Evolutionary conservation across 164 flowering plant genomes (phyloP).

Genomic region (Dillenia turbinata): DNA sequence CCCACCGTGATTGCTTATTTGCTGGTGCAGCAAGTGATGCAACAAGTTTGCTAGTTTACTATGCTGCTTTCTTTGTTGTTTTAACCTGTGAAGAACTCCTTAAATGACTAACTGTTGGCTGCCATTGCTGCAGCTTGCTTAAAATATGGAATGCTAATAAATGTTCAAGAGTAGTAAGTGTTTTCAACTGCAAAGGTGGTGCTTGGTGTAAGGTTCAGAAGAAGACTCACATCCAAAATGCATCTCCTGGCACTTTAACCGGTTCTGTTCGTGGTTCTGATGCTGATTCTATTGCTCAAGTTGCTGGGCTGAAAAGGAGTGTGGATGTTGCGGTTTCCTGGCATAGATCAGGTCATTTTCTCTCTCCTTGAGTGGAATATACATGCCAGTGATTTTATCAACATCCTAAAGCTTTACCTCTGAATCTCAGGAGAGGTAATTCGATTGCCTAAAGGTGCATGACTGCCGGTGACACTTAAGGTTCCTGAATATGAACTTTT

Average conservation of each 20-base stretch:
- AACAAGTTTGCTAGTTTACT: constrained; percentile 34
- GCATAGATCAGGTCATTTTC: constrained; percentile 45
- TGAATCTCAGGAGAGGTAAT: constrained; percentile 56
- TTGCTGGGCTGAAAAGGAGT: constrained; percentile 68
- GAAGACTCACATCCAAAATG: constrained; percentile 82
- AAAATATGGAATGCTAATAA: constrained; percentile 92
- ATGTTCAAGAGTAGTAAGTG: constrained; percentile 85
- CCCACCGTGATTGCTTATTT: constrained; percentile 91
- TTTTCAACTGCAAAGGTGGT: constrained; percentile 98
- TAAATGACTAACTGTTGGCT: too few species aligned
- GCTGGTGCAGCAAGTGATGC: constrained; percentile 97
- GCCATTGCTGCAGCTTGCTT: constrained; percentile 56
- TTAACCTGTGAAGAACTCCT: neutral
- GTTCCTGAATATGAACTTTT: constrained; percentile 78
- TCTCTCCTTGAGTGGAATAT: neutral
- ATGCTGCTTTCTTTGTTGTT: neutral
- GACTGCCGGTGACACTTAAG: constrained; percentile 76
- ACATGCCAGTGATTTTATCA: neutral
- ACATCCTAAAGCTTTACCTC: neutral
- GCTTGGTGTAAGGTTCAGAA: constrained; percentile 86
- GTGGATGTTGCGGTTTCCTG: constrained; percentile 64
- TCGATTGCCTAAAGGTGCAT: constrained; percentile 65
- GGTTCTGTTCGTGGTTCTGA: constrained; percentile 58
- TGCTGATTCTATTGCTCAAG: constrained; percentile 53
- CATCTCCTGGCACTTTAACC: constrained; percentile 74